Conservation (phyloP, 1,139 yeast species). For the Kodamaea arcana region DNA sequence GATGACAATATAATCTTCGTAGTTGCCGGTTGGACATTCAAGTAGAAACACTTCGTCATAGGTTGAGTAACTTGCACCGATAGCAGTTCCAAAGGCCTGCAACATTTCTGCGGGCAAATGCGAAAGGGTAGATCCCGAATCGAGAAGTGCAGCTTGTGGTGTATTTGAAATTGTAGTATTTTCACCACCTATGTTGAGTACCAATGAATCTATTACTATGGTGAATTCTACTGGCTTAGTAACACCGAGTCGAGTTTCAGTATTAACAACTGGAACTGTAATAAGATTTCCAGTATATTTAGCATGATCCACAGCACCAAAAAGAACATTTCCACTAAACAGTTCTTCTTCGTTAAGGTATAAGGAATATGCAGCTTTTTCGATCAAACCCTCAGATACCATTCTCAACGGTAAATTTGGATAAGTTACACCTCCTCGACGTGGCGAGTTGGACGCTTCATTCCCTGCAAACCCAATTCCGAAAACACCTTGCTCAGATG, state of each 20-base stretch:
- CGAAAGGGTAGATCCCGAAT: neutral
- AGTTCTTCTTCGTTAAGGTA: constrained; percentile 15
- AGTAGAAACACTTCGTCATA: neutral
- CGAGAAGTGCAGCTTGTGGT: neutral
- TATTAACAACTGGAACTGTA: constrained; percentile 5
- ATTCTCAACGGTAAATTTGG: constrained; percentile 19
- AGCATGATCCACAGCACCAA: constrained; percentile 19
- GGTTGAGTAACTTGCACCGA: neutral
- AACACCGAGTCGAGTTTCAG: neutral
- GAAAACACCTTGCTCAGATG: constrained; percentile 8
- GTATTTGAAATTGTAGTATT: neutral
- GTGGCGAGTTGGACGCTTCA: constrained; percentile 8
- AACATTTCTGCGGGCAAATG: neutral
- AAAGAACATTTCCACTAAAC: constrained; percentile 14
- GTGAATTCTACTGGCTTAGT: neutral
- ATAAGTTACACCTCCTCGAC: constrained; percentile 10
- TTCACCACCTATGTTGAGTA: constrained; percentile 5
- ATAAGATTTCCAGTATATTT: constrained; percentile 15
- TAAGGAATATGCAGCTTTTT: constrained; percentile 14
- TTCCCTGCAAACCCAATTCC: constrained; percentile 16
- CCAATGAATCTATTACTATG: constrained; percentile 15
- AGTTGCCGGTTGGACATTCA: neutral
- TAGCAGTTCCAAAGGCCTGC: neutral
- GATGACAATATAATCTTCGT: neutral
- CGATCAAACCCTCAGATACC: constrained; percentile 18